phyloP scores from a whole-genome alignment of 75 land plant species.

The Picea glauca region DNA sequence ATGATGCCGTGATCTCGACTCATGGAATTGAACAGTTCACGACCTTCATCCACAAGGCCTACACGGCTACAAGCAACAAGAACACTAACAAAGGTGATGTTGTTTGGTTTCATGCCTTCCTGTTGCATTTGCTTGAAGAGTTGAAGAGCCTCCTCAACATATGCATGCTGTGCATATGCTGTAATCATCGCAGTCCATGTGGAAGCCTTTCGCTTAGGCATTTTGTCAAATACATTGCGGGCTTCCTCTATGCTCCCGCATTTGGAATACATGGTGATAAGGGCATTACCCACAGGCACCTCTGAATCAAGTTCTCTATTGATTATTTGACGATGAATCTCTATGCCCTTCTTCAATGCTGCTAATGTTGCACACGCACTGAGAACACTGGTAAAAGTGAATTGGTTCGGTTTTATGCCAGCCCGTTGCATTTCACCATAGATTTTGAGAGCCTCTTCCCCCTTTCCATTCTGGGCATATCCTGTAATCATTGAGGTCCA shows the following conservation, averaged over 20 bases:
- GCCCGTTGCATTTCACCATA: constrained; percentile 35
- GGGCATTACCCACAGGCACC: not conserved
- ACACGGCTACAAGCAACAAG: constrained; percentile 22
- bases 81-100: constrained; percentile 13
- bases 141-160: constrained; percentile 4
- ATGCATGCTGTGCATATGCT: constrained; percentile 6
- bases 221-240: constrained; percentile 16
- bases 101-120: constrained; percentile 3
- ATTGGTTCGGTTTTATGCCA: constrained; percentile 27
- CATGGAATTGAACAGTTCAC: constrained; percentile 17
- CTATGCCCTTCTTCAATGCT: constrained; percentile 24
- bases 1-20: not conserved
- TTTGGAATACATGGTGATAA: constrained; percentile 16
- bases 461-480: constrained; percentile 19
- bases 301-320: not conserved
- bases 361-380: constrained; percentile 30
- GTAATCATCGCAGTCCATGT: constrained; percentile 34
- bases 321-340: constrained; percentile 14
- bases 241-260: constrained; percentile 11
- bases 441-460: constrained; percentile 19
- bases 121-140: constrained; percentile 9
- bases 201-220: constrained; percentile 12
- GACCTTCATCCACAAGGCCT: constrained; percentile 17
- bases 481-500: constrained; percentile 34
- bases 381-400: constrained; percentile 33